Evolutionary conservation across 768 basidiomycete species (phyloP), one percentile per base, ranked within the genome.

Genomic region (Boletales sp.): DNA sequence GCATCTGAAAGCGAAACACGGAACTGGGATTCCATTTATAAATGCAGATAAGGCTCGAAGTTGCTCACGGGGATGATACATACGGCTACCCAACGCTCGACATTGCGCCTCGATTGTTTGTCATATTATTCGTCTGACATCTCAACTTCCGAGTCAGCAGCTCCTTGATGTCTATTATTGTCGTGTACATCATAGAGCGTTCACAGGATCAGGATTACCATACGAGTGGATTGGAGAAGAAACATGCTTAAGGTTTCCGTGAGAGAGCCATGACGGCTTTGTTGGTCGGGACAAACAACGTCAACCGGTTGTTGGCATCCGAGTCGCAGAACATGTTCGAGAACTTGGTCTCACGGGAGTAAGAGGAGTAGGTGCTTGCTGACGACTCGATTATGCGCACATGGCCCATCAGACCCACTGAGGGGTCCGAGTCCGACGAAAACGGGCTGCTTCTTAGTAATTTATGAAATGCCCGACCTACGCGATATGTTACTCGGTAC

Each of bases 231-330:
- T 11, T 8, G 7, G 44, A 32, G 1, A 15, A 25, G 36, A 13
- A 21, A 8, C 2, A 1, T 30, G 74, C 87, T 70, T 69, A 94
- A 89, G 92, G 92, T 69, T 94, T 93, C 59, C 82, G 72, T 3
- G 82, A 65, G 46, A 93, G 70, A 5, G 84, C 83, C 81, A 92
- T 90, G 14, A 94, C 82, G 9, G 90, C 92, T 66, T 86, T 88
- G 68, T 95, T 94, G 21, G 87, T 89, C 1, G 92, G 92, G 5
- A 85, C 90, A 38, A 95, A 75, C 10, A 94, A 46, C 0, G 90
- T 90, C 48, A 72, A 66, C 8, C 61, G 48, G n/a, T 66, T 61
- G 25, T 59, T 47, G 5, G 35, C 40, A n/a, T n/a, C n/a, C n/a
- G n/a, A n/a, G 13, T 63, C 58, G 18, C 45, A 54, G 44, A 92